These are phyloP conservation scores for Stylonectria norvegica DNA, from an alignment of 2,329 filamentous ascomycete genomes.

Conservation along the genomic window DNA sequence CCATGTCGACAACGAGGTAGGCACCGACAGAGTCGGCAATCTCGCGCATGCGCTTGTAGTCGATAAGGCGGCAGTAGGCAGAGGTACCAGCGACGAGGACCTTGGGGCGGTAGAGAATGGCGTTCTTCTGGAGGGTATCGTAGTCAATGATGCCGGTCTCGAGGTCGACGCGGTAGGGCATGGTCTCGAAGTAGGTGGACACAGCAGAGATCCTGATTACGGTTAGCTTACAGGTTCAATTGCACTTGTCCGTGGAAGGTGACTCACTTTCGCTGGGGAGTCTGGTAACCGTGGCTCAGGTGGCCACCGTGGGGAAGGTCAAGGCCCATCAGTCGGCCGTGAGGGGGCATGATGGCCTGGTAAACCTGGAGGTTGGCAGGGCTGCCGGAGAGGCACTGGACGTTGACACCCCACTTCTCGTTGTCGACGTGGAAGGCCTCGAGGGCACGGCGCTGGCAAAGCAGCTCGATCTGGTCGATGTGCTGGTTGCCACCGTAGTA, in stretches of 20 bases:
- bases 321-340: conserved; percentile 95
- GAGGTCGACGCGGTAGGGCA: conserved; percentile 89
- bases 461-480: conserved; percentile 93
- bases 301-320: conserved; percentile 94
- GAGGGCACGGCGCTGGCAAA: conserved; percentile 92
- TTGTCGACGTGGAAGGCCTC: conserved; percentile 83
- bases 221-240: not conserved
- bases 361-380: conserved; percentile 98
- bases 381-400: conserved; percentile 88
- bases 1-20: conserved; percentile 97
- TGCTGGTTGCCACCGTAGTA: conserved; percentile 99
- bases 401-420: conserved; percentile 96
- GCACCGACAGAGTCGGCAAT: conserved; percentile 91
- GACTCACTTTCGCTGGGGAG: conserved; percentile 79
- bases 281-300: conserved; percentile 97
- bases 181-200: conserved; percentile 98
- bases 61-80: conserved; percentile 96
- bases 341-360: conserved; percentile 92
- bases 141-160: conserved; percentile 97
- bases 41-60: conserved; percentile 94
- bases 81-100: conserved; percentile 94
- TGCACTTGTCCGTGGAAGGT: not conserved
- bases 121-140: conserved; percentile 85
- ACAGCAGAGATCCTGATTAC: conserved; percentile 79
- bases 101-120: conserved; percentile 90